A percentile compares a stretch with the other conserved stretches of the same genome.
Conservation (phyloP, 805 yeast species). For the Cyberlindnera xishuangbannaensis region DNA sequence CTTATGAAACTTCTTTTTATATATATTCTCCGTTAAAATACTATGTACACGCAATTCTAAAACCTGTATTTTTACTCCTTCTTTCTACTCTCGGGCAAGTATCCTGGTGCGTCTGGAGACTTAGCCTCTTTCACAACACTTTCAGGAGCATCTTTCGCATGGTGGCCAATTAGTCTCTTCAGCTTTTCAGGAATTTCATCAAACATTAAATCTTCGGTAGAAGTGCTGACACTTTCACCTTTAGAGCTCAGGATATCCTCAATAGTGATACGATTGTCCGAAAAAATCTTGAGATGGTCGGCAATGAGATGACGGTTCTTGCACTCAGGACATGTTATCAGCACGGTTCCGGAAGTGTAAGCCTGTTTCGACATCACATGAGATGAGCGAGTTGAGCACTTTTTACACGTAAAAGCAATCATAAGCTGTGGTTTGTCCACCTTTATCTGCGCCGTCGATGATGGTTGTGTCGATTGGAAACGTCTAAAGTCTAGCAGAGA, state of each 20-base stretch:
- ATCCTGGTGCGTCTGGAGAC: constrained; percentile 1
- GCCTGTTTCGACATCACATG: constrained; percentile 94
- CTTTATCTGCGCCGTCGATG: constrained; percentile 32
- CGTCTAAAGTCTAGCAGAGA: constrained; percentile 3
- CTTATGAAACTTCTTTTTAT: no score
- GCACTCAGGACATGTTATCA: constrained; percentile 91
- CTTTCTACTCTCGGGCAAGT: constrained; percentile 5
- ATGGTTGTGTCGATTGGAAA: constrained; percentile 13
- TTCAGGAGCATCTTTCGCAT: constrained; percentile 65
- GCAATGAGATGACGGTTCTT: constrained; percentile 85
- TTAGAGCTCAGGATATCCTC: constrained; percentile 71
- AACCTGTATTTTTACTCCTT: not conserved
- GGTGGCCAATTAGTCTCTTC: constrained; percentile 47
- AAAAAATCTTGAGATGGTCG: constrained; percentile 77
- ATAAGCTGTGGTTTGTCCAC: constrained; percentile 74
- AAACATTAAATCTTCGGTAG: constrained; percentile 62
- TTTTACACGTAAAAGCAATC: constrained; percentile 90
- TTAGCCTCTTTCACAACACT: constrained; percentile 14
- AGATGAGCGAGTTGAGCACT: constrained; percentile 75
- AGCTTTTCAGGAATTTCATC: constrained; percentile 60
- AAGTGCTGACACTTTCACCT: constrained; percentile 68
- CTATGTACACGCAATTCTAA: no score
- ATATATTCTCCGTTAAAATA: no score
- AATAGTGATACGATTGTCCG: constrained; percentile 70
- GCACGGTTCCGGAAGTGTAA: constrained; percentile 77